Base-by-base conservation (phyloP, 441 rosid species). In the Erodium chrysanthum region DNA sequence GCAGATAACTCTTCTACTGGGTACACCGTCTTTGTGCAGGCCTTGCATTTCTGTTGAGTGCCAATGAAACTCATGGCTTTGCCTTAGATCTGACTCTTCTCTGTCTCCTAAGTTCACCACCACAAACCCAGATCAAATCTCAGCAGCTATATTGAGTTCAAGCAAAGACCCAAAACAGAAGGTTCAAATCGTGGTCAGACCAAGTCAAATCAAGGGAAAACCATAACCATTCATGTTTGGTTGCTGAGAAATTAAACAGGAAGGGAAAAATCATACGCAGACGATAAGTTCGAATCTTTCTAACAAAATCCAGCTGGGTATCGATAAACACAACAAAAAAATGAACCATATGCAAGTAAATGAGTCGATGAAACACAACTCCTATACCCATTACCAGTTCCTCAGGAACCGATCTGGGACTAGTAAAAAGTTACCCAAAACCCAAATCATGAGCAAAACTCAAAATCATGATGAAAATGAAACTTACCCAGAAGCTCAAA, bases 1-100 rank as follows among this genome's bases (percentile, higher is more conserved):
- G 96, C 96, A 6, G 94, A 89, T 54, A 91, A 75, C 72, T 88
- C 89, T 71, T 94, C 99, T 72, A 94, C 86, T 0, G 94, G 92
- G 74, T 91, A 89, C 66, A 94, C 97, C 8, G 96, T 91, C 91
- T 89, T 94, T 76, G 84, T 96, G 60, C 99, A 94, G 35, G 91
- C 91, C 83, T 84, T 89, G 83, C 97, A 91, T 79, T 91, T 94
- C 84, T 87, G 87, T 75, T 86, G 96, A 65, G 97, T 91, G 56
- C 99, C 99, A 14, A 80, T 83, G 78, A 94, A 94, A 68, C 94
- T 85, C 97, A 86, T 86, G 56, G 77, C 25, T 71, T 1, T 29
- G 65, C 46, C 31, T 68, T 58, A 65, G 86, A 81, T 81, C 85
- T 66, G 74, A 52, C 74, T 67, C 62, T 46, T 69, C 73, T 37